Evolutionary conservation across 2,329 filamentous ascomycete species (phyloP).

Genomic region (Aspergillus pseudotamarii): DNA sequence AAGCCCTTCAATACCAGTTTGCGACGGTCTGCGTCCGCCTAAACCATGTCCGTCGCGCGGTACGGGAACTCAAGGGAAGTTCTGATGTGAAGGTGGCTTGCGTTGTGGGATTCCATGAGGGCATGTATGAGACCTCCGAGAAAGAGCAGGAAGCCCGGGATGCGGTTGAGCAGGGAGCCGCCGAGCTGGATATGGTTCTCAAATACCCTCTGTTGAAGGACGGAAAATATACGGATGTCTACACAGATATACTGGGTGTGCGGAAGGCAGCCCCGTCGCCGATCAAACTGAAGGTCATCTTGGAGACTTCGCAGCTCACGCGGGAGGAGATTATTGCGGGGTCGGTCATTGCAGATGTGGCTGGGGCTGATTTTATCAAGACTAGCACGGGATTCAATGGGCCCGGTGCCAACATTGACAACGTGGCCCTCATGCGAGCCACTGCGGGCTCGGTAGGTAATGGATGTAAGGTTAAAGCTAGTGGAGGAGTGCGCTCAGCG

Average conservation of each 20-base stretch:
- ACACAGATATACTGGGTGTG: constrained; percentile 56
- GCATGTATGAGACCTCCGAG: constrained; percentile 53
- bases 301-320: constrained; percentile 59
- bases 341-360: constrained; percentile 54
- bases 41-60: constrained; percentile 54
- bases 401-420: constrained; percentile 54
- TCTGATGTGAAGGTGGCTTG: constrained; percentile 56
- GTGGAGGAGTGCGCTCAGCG: constrained; percentile 57
- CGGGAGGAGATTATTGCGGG: constrained; percentile 56
- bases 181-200: constrained; percentile 62
- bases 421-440: constrained; percentile 58
- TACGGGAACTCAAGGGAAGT: constrained; percentile 47
- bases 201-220: constrained; percentile 54
- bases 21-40: constrained; percentile 61
- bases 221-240: constrained; percentile 52
- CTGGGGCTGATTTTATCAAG: constrained; percentile 62
- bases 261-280: constrained; percentile 50
- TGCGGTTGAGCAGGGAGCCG: constrained; percentile 54
- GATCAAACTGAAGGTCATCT: constrained; percentile 57
- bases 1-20: constrained; percentile 51
- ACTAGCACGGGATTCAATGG: constrained; percentile 64
- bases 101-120: constrained; percentile 64
- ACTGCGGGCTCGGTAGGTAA: constrained; percentile 48
- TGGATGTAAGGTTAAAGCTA: constrained; percentile 59
- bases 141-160: constrained; percentile 56